Conservation (phyloP, 345 rosid species). For the Syzygium oleosum region DNA sequence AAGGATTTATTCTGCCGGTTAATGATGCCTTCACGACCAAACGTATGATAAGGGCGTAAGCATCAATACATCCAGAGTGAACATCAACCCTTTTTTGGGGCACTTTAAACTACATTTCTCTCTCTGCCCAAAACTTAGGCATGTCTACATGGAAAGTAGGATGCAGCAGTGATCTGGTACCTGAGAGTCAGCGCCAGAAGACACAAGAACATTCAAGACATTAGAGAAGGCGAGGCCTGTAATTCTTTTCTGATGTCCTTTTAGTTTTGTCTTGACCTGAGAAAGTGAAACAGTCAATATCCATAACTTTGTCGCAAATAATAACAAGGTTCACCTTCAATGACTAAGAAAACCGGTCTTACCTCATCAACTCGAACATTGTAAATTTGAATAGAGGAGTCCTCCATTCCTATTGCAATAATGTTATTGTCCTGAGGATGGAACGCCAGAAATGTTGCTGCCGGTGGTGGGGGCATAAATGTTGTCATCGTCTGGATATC, state of each 20-base stretch:
- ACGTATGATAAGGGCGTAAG: neutral
- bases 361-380: conserved; percentile 86
- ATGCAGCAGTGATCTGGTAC: conserved; percentile 7
- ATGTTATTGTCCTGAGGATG: conserved; percentile 88
- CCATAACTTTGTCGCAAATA: neutral
- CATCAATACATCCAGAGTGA: neutral
- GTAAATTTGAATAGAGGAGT: conserved; percentile 72
- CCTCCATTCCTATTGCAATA: conserved; percentile 93
- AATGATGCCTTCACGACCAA: neutral
- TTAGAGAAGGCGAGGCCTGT: conserved; percentile 91
- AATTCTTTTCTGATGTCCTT: conserved; percentile 77
- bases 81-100: neutral
- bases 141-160: neutral
- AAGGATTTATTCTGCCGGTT: neutral
- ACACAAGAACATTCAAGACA: conserved; percentile 57
- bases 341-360: neutral
- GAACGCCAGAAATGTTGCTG: conserved; percentile 83
- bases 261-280: conserved; percentile 26
- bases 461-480: conserved; percentile 90
- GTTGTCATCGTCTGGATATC: conserved; percentile 69
- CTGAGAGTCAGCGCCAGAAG: conserved; percentile 90
- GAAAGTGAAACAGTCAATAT: neutral
- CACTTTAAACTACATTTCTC: neutral
- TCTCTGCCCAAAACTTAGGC: neutral
- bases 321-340: neutral